Evolutionary conservation across 78 protist genomes (phyloP).

Genomic region (Dictyostelium intermedium): DNA sequence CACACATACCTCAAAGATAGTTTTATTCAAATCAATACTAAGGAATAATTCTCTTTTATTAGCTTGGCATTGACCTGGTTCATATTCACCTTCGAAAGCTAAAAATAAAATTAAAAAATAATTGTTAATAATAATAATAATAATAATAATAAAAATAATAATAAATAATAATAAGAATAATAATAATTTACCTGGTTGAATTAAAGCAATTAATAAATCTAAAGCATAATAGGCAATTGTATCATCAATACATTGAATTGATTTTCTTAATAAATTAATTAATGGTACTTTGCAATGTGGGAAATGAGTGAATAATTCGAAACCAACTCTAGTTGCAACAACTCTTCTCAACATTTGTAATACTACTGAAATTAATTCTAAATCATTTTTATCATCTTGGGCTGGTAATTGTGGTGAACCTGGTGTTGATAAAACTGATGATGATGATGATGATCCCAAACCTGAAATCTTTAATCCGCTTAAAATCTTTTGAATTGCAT

Average conservation of each 20-base stretch:
- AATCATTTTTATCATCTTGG: constrained; percentile 25
- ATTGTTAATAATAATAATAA: not conserved
- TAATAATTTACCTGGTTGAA: constrained; percentile 20
- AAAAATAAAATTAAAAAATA: no score
- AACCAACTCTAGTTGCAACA: constrained; percentile 71
- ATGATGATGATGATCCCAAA: not conserved
- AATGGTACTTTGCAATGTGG: constrained; percentile 70
- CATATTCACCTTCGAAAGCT: constrained; percentile 64
- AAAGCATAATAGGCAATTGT: constrained; percentile 66
- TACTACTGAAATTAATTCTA: constrained; percentile 44
- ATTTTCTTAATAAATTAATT: constrained; percentile 26
- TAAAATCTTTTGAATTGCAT: constrained; percentile 34
- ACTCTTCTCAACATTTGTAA: constrained; percentile 64
- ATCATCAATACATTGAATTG: constrained; percentile 71
- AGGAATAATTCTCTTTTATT: constrained; percentile 52
- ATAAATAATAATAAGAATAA: not conserved
- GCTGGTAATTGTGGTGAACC: not conserved
- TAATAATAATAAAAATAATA: not conserved
- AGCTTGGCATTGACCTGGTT: constrained; percentile 49
- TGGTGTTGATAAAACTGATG: not conserved
- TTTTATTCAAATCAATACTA: constrained; percentile 51
- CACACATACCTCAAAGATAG: constrained; percentile 37
- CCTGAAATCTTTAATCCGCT: constrained; percentile 12
- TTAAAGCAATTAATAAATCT: constrained; percentile 39
- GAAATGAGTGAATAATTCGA: constrained; percentile 78